Evolutionary conservation across 1,284 basidiomycete species (phyloP).

Genomic region (Sanghuangporus baumii): DNA sequence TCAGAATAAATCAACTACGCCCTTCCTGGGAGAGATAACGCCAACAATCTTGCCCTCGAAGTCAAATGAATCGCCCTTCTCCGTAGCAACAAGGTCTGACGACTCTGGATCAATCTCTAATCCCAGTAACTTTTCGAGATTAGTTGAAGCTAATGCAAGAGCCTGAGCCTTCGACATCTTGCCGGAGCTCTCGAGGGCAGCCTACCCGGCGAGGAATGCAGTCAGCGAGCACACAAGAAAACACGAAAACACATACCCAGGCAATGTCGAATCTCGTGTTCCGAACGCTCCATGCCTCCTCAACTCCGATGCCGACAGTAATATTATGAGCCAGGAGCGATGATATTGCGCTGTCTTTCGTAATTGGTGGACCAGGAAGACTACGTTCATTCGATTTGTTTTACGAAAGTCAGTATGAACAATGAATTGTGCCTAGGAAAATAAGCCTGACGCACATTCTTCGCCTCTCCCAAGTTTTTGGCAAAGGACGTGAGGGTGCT

Average conservation of each 20-base stretch:
- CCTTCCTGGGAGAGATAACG: conserved; percentile 44
- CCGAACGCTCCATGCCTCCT: conserved; percentile 56
- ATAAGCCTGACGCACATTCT: conserved; percentile 34
- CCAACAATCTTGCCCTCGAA: conserved; percentile 57
- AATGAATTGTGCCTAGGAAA: not conserved
- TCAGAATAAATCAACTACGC: conserved; percentile 41
- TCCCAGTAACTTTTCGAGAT: conserved; percentile 62
- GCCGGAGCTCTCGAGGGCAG: conserved; percentile 37
- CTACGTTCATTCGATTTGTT: conserved; percentile 27
- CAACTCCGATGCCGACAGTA: conserved; percentile 61
- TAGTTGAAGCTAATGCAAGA: conserved; percentile 54
- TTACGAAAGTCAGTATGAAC: not conserved
- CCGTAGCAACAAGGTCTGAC: conserved; percentile 63
- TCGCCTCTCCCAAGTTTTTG: conserved; percentile 49
- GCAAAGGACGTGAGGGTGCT: conserved; percentile 52
- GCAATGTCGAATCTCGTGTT: conserved; percentile 67
- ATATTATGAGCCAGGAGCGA: conserved; percentile 56
- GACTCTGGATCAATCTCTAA: conserved; percentile 33
- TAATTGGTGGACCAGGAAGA: conserved; percentile 66
- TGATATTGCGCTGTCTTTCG: conserved; percentile 47
- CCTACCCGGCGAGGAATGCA: conserved; percentile 18
- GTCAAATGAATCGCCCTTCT: conserved; percentile 52
- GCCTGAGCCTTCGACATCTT: conserved; percentile 46
- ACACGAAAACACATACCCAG: conserved; percentile 47
- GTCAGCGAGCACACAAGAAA: not conserved